A percentile compares a stretch with the other conserved stretches of the same genome.
These are phyloP conservation scores for Sedum album DNA, from an alignment of 164 flowering plant species.

Conservation along the genomic window DNA sequence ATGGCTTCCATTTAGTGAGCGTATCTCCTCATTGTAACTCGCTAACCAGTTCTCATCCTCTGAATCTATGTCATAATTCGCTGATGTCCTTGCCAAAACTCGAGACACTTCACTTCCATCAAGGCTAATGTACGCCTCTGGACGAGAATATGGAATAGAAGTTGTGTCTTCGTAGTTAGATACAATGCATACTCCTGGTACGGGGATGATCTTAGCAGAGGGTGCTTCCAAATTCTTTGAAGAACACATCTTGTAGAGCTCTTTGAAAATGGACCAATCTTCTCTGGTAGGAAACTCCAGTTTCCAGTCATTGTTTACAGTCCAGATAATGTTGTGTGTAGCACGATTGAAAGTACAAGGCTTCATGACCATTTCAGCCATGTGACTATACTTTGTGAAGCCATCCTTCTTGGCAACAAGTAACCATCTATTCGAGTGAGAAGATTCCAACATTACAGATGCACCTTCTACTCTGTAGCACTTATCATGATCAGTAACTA, in stretches of 20 bases:
- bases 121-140: conserved; percentile 48
- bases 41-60: too few relatives aligned
- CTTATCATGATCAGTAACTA: conserved; percentile 58
- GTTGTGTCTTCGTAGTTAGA: conserved; percentile 17
- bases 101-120: too few relatives aligned
- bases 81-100: too few relatives aligned
- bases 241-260: conserved; percentile 58
- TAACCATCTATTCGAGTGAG: conserved; percentile 43
- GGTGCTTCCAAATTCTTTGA: conserved; percentile 38
- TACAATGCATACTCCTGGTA: conserved; percentile 72
- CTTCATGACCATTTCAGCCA: conserved; percentile 50
- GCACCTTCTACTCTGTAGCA: conserved; percentile 63
- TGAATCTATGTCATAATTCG: too few relatives aligned
- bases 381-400: conserved; percentile 26
- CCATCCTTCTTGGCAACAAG: conserved; percentile 51
- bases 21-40: too few relatives aligned
- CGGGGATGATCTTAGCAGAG: conserved; percentile 44
- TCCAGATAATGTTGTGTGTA: conserved; percentile 63
- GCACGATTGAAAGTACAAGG: conserved; percentile 55
- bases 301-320: conserved; percentile 37
- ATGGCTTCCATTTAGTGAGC: conserved; percentile 16
- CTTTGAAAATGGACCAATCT: too few relatives aligned
- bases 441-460: conserved; percentile 33
- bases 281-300: too few relatives aligned
- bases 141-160: conserved; percentile 32